Percentiles rank a stretch among this genome's conserved stretches.
These are phyloP conservation scores for Trametes hirsuta DNA, from an alignment of 1,284 basidiomycete species.

Conservation along the genomic window DNA sequence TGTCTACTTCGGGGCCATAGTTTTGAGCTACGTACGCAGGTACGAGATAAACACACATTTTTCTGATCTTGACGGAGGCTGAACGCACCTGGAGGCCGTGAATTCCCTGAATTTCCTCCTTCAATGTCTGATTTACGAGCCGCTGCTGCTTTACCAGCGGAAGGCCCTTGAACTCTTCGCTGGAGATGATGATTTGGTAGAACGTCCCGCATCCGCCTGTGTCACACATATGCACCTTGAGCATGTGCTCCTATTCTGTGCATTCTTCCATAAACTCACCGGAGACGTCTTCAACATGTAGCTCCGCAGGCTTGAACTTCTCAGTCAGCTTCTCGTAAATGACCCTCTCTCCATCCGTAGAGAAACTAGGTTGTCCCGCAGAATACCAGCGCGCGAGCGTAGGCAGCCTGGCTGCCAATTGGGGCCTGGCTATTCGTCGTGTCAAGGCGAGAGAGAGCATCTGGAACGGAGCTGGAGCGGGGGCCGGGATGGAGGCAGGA, in stretches of 20 bases:
- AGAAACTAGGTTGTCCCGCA: slow-evolving; percentile 26
- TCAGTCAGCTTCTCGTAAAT: slow-evolving; percentile 78
- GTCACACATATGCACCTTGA: not conserved
- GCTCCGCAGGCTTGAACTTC: slow-evolving; percentile 73
- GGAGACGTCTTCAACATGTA: slow-evolving; percentile 89
- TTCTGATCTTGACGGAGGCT: not conserved
- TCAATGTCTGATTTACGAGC: slow-evolving; percentile 86
- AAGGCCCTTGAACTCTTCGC: slow-evolving; percentile 84
- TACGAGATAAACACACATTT: not conserved
- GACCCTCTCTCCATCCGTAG: slow-evolving; percentile 62
- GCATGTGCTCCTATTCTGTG: not conserved
- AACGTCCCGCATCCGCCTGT: slow-evolving; percentile 95
- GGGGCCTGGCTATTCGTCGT: slow-evolving; percentile 31
- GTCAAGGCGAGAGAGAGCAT: slow-evolving; percentile 35
- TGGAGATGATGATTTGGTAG: slow-evolving; percentile 91
- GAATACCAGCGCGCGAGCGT: slow-evolving; percentile 15
- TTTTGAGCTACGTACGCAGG: slow-evolving; percentile 14
- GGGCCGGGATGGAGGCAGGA: slow-evolving; percentile 7
- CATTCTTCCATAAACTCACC: slow-evolving; percentile 50
- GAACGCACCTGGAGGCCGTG: slow-evolving; percentile 89
- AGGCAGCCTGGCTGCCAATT: slow-evolving; percentile 13
- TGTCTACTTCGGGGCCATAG: slow-evolving; percentile 20
- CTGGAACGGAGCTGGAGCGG: slow-evolving; percentile 20
- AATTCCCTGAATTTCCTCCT: slow-evolving; percentile 89
- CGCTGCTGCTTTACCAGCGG: slow-evolving; percentile 93